Evolutionary conservation across 1,284 basidiomycete genomes (phyloP), one percentile per base, ranked within the genome.

Genomic region (Rhodotorula sp.): DNA sequence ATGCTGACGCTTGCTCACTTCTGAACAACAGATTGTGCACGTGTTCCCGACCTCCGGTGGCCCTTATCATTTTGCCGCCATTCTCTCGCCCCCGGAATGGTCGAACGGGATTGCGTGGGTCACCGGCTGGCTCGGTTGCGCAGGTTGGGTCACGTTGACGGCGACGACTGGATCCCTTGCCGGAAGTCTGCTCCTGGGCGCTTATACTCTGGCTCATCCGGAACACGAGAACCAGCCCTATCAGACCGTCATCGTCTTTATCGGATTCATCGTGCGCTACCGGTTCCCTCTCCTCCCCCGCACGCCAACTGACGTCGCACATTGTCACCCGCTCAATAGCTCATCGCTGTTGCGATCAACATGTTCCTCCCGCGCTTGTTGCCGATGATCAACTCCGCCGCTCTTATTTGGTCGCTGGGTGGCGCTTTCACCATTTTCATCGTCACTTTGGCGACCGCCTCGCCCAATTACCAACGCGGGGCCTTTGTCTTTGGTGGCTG

Each of bases 401-500:
- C 81, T 14, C 77, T 82, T 48, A 75, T 79, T 69, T 82, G 81
- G 82, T 81, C 79, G 0, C 67, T 84, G 16, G 70, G 76, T 0
- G 83, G 83, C 21, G 80, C 80, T 0, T 80, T 81, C 15, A 64
- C 78, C 20, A 76, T 83, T 47, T 81, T 83, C 67, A 80, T 81
- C 69, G 82, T 84, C 65, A 80, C 79, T 39, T 78, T 81, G 49
- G 79, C 84, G 0, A 77, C 81, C 5, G 77, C 82, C 3, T 69
- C 76, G 2, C 78, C 80, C 4, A 68, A 82, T 58, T 84, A 79
- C 74, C 82, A 83, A 58, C 65, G 76, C 1, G 82, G 77, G 26
- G 74, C 76, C 15, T 83, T 83, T 60, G 84, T 84, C n/a, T 85
- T 84, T 69, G 75, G 76, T 15, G 75, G 76, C 3, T 83, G 79